Conservation (phyloP, 148 eudicot species). For the Diospyros kaki region DNA sequence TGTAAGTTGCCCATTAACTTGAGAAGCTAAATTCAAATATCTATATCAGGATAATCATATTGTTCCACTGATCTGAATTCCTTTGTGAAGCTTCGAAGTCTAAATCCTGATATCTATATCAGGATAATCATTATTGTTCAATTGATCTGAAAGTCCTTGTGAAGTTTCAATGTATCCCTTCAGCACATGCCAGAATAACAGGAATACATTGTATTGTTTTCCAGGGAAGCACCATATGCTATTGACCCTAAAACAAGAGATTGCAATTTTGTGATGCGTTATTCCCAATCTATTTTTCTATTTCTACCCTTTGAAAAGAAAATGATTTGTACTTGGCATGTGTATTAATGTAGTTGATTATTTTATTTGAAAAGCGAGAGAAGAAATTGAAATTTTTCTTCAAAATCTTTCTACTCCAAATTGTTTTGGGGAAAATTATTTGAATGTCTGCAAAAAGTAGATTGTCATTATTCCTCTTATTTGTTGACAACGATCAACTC, state of each 20-base stretch:
- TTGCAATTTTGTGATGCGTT: neutral
- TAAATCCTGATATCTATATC: neutral
- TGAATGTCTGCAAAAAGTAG: neutral
- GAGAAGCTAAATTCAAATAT: neutral
- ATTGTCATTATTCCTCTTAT: neutral
- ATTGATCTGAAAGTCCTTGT: neutral
- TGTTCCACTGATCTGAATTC: neutral
- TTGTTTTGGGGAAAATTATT: neutral
- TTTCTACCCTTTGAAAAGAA: neutral
- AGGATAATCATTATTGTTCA: neutral
- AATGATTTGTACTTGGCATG: neutral
- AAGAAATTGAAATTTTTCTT: neutral
- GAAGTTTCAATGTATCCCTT: neutral
- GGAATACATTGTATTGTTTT: neutral
- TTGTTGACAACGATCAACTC: neutral
- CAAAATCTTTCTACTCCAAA: neutral
- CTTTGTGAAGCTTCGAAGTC: neutral
- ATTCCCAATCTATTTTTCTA: neutral
- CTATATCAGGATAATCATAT: neutral
- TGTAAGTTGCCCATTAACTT: constrained; percentile 34
- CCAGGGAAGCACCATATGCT: neutral
- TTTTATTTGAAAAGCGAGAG: neutral
- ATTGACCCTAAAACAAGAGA: neutral
- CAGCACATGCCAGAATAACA: neutral
- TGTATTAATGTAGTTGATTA: neutral